phyloP scores from a whole-genome alignment of 352 stramenopile species.

The Phytophthora megakarya region DNA sequence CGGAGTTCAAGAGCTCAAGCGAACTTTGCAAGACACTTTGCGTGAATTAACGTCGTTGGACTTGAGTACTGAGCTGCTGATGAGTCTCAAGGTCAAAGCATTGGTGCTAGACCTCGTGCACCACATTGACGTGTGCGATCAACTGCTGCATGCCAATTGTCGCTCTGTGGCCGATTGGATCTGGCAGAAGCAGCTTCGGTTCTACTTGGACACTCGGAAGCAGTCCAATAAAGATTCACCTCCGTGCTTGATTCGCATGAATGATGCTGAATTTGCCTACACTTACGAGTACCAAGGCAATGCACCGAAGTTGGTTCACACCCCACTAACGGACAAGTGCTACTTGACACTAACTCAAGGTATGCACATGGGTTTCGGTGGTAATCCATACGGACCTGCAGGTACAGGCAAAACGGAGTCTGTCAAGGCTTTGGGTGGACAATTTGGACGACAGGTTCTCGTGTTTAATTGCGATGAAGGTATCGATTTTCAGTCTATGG shows the following conservation, averaged over 20 bases:
- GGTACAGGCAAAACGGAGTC: constrained; percentile 96
- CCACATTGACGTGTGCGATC: constrained; percentile 94
- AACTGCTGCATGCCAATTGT: constrained; percentile 74
- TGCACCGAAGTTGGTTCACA: constrained; percentile 93
- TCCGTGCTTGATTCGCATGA: constrained; percentile 66
- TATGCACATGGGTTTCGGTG: constrained; percentile 93
- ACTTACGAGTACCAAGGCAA: constrained; percentile 97
- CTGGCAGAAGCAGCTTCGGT: constrained; percentile 95
- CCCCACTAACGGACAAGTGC: constrained; percentile 94
- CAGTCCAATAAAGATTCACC: constrained; percentile 37
- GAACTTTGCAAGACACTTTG: constrained; percentile 67
- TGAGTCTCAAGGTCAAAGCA: constrained; percentile 94
- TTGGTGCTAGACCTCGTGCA: constrained; percentile 96
- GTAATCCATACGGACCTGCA: constrained; percentile 94
- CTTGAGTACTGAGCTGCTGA: constrained; percentile 83
- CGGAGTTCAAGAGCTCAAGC: constrained; percentile 66
- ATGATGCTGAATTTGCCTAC: constrained; percentile 89
- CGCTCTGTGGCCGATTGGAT: constrained; percentile 76
- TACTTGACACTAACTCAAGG: constrained; percentile 95
- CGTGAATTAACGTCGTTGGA: constrained; percentile 84
- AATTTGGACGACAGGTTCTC: constrained; percentile 92
- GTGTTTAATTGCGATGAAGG: constrained; percentile 96
- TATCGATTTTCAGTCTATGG: constrained; percentile 95
- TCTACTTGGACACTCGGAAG: constrained; percentile 75
- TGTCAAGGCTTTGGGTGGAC: constrained; percentile 92